Percentiles rank a stretch among this genome's conserved stretches.
Evolutionary conservation across 805 yeast genomes (phyloP).

Genomic region (Candida namnaoensis): DNA sequence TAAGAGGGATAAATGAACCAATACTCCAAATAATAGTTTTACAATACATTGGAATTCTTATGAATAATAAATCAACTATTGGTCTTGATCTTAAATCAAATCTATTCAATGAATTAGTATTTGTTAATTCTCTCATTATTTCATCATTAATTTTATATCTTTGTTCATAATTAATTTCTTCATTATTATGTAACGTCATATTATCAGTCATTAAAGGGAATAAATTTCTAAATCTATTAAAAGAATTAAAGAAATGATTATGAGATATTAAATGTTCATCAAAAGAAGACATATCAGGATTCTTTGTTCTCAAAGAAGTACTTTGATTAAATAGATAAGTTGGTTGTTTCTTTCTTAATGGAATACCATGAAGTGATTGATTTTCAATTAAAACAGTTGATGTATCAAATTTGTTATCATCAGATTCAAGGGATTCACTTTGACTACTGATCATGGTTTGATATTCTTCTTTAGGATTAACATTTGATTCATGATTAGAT

Average conservation of each 20-base stretch:
- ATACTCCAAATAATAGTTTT: not conserved
- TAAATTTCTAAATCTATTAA: not conserved
- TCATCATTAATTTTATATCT: not conserved
- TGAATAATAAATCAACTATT: constrained; percentile 1
- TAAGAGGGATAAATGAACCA: not conserved
- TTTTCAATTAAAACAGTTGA: too few species aligned
- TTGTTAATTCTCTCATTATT: not conserved
- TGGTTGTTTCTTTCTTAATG: constrained; percentile 1
- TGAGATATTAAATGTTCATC: too few species aligned
- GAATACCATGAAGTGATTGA: constrained; percentile 2
- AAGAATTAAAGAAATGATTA: too few species aligned
- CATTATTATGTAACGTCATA: not conserved
- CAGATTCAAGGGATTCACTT: too few species aligned
- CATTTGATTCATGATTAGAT: too few species aligned
- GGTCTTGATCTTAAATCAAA: constrained; percentile 2
- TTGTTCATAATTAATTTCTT: not conserved
- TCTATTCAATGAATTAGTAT: not conserved
- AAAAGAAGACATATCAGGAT: too few species aligned
- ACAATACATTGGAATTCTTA: not conserved
- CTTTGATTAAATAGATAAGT: not conserved
- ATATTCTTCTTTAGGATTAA: too few species aligned
- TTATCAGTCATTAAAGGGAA: not conserved
- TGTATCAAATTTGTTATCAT: too few species aligned
- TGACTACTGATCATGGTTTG: too few species aligned
- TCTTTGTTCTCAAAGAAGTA: too few species aligned